Evolutionary conservation across 345 rosid species (phyloP).

Genomic region (Leavenworthia alabamica): DNA sequence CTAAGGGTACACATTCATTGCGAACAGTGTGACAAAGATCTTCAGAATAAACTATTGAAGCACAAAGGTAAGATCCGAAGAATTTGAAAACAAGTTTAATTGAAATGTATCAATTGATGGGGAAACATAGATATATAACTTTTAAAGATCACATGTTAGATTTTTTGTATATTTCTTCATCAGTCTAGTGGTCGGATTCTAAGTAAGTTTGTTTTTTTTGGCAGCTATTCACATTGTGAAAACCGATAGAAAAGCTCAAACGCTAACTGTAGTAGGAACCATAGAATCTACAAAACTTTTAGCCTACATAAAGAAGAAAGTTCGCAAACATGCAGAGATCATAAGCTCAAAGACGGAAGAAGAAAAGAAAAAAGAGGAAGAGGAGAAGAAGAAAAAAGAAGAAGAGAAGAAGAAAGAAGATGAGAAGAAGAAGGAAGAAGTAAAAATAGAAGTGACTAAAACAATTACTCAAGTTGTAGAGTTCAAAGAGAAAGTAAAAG

Average conservation of each 20-base stretch:
- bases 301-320: slow-evolving; percentile 43
- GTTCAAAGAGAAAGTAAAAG: slow-evolving; percentile 38
- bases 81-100: no score
- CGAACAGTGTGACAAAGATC: slow-evolving; percentile 58
- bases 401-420: no score
- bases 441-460: slow-evolving; percentile 26
- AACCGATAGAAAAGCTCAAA: slow-evolving; percentile 61
- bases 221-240: slow-evolving; percentile 60
- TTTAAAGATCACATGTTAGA: not conserved
- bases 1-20: slow-evolving; percentile 75
- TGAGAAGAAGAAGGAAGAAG: slow-evolving; percentile 23
- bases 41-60: slow-evolving; percentile 44
- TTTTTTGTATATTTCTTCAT: not conserved
- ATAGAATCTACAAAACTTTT: slow-evolving; percentile 51
- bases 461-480: slow-evolving; percentile 27
- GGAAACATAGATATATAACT: not conserved
- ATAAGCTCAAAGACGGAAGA: slow-evolving; percentile 38
- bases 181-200: not conserved
- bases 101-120: not conserved
- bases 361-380: no score
- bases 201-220: not conserved
- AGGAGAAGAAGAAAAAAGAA: no score
- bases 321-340: slow-evolving; percentile 67
- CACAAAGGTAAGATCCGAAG: slow-evolving; percentile 52
- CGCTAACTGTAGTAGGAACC: slow-evolving; percentile 59